Conservation (phyloP, 345 rosid species). For the Sonneratia caseolaris region DNA sequence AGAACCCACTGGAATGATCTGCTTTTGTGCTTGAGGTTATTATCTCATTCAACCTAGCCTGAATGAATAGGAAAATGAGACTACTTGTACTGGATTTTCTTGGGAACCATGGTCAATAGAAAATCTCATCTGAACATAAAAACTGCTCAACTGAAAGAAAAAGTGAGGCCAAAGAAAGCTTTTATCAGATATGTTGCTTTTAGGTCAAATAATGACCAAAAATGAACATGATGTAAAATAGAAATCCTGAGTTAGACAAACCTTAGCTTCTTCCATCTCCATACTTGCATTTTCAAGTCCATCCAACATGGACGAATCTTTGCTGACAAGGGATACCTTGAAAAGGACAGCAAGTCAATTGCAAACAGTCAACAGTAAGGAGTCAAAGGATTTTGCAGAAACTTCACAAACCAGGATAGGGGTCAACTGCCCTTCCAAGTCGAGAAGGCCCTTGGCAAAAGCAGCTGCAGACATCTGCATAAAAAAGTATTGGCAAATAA, state of each 20-base stretch:
- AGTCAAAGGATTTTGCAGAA: conserved; percentile 8
- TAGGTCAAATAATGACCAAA: background rate
- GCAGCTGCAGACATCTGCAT: conserved; percentile 99
- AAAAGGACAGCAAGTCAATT: conserved; percentile 17
- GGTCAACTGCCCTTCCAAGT: conserved; percentile 97
- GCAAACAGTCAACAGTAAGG: conserved; percentile 5
- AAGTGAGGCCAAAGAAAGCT: background rate
- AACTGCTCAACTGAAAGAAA: background rate
- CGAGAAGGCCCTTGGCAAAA: conserved; percentile 99
- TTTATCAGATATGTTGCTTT: background rate
- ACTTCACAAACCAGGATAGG: conserved; percentile 77
- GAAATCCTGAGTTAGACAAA: conserved; percentile 24
- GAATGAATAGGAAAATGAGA: background rate
- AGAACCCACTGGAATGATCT: conserved; percentile 36
- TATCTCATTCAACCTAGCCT: conserved; percentile 89
- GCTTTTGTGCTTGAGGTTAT: conserved; percentile 52
- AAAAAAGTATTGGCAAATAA: conserved; percentile 7
- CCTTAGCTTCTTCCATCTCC: conserved; percentile 98
- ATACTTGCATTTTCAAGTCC: conserved; percentile 90
- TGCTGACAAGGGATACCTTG: conserved; percentile 98
- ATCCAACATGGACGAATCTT: conserved; percentile 98
- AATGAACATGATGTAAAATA: background rate
- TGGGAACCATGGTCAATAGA: background rate
- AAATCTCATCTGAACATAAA: background rate
- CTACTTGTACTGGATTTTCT: background rate